These are phyloP conservation scores for Metschnikowia amazonensis DNA, from an alignment of 805 yeast species.

Conservation along the genomic window DNA sequence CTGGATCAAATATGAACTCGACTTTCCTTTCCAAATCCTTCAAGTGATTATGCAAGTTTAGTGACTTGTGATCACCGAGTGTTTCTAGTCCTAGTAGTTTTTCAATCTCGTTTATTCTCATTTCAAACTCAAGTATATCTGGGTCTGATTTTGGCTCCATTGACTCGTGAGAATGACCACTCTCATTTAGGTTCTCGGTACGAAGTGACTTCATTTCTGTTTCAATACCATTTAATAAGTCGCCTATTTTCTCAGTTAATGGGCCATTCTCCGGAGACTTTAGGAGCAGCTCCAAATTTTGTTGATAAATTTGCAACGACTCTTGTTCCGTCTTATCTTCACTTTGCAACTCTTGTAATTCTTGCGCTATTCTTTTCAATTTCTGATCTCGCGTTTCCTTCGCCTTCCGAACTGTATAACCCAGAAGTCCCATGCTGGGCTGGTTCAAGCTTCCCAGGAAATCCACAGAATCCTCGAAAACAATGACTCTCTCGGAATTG, in stretches of 20 bases:
- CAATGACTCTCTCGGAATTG: slow-evolving; percentile 17
- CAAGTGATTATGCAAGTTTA: slow-evolving; percentile 25
- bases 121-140: slow-evolving; percentile 22
- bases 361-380: slow-evolving; percentile 35
- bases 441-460: slow-evolving; percentile 33
- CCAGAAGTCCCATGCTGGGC: slow-evolving; percentile 3
- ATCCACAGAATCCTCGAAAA: slow-evolving; percentile 27
- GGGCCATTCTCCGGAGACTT: slow-evolving; percentile 1
- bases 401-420: slow-evolving; percentile 7
- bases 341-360: slow-evolving; percentile 34
- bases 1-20: slow-evolving; percentile 34
- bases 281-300: slow-evolving; percentile 4
- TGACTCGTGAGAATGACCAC: background rate
- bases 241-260: slow-evolving; percentile 4
- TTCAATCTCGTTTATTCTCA: slow-evolving; percentile 24
- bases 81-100: slow-evolving; percentile 19
- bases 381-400: slow-evolving; percentile 39
- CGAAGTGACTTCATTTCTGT: slow-evolving; percentile 1
- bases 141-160: background rate
- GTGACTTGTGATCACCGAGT: slow-evolving; percentile 3
- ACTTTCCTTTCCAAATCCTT: slow-evolving; percentile 33
- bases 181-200: background rate
- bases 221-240: slow-evolving; percentile 2
- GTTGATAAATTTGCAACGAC: slow-evolving; percentile 2
- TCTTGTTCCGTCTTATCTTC: slow-evolving; percentile 9